Percentiles rank a stretch among this genome's conserved stretches.
Conservation (phyloP, 805 yeast genomes). For the Candida schatavii region DNA sequence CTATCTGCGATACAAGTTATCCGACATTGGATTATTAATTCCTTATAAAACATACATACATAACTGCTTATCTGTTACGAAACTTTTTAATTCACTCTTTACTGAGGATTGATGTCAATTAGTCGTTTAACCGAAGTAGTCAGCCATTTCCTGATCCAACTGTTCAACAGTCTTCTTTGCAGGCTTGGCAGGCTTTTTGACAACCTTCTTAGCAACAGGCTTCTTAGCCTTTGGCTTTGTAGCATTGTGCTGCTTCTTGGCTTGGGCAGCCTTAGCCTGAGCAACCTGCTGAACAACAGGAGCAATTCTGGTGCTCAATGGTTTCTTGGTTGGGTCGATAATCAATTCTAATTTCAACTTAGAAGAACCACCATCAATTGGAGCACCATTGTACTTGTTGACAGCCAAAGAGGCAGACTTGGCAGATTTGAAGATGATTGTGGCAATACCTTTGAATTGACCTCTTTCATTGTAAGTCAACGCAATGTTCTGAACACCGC, state of each 20-base stretch:
- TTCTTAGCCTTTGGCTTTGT: constrained; percentile 1
- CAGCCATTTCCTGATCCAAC: constrained; percentile 97
- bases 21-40: too few species aligned
- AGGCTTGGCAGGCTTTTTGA: constrained; percentile 35
- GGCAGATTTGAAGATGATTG: constrained; percentile 68
- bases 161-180: constrained; percentile 80
- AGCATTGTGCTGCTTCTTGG: constrained; percentile 13
- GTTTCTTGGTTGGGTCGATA: constrained; percentile 77
- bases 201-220: constrained; percentile 12
- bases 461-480: constrained; percentile 86
- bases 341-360: constrained; percentile 78
- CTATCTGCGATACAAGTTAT: too few species aligned
- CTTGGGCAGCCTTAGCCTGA: constrained; percentile 24
- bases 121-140: constrained; percentile 64
- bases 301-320: constrained; percentile 70
- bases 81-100: too few species aligned
- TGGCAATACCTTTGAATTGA: constrained; percentile 87
- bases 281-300: constrained; percentile 38
- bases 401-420: constrained; percentile 77
- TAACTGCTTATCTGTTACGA: too few species aligned
- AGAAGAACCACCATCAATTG: constrained; percentile 83
- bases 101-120: too few species aligned
- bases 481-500: constrained; percentile 71
- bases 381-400: constrained; percentile 84
- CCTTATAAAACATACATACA: too few species aligned